Evolutionary conservation across 176 grass and related monocot species (phyloP).

Genomic region (Oryza meyeriana): DNA sequence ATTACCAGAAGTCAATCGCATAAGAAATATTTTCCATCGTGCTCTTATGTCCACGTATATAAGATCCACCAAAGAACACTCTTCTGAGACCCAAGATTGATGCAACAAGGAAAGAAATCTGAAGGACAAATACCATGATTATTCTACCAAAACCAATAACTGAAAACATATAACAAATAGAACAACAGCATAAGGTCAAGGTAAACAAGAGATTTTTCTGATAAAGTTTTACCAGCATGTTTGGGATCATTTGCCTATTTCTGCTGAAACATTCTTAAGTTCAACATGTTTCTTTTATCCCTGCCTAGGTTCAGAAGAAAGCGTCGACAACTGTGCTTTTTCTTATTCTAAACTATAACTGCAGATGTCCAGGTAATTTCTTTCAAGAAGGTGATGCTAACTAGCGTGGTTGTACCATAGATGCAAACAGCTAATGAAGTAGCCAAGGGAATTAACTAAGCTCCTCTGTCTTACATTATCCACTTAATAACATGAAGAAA

Average conservation of each 20-base stretch:
- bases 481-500: constrained; percentile 4
- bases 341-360: constrained; percentile 5
- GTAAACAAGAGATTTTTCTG: background rate
- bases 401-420: background rate
- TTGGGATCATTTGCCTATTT: constrained; percentile 8
- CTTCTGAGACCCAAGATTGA: constrained; percentile 81
- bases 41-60: constrained; percentile 92
- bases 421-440: constrained; percentile 19
- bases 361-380: background rate
- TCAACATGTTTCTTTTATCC: constrained; percentile 5
- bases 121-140: constrained; percentile 16
- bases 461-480: background rate
- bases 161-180: constrained; percentile 3
- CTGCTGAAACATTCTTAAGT: background rate
- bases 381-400: background rate
- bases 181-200: background rate
- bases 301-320: background rate
- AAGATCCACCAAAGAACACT: constrained; percentile 98
- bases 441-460: background rate
- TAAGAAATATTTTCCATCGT: constrained; percentile 96
- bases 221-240: constrained; percentile 7
- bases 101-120: constrained; percentile 97
- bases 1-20: constrained; percentile 93
- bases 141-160: background rate
- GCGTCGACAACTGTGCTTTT: background rate